These are phyloP conservation scores for Mrakia hoshinonis DNA, from an alignment of 768 basidiomycete genomes.

Conservation along the genomic window DNA sequence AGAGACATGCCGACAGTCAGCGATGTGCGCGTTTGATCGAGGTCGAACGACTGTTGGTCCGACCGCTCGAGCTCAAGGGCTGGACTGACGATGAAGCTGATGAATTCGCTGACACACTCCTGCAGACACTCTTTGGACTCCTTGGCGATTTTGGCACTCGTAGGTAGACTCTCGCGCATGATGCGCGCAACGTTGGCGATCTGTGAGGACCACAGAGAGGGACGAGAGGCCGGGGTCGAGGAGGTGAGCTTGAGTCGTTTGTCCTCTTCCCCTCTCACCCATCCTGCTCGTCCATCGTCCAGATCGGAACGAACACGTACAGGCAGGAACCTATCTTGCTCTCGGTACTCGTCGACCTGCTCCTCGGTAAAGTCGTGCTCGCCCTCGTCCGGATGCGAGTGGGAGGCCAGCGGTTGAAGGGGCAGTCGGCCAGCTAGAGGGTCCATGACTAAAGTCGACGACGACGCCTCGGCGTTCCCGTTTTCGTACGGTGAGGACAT, in stretches of 20 bases:
- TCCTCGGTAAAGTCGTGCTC: conserved; percentile 70
- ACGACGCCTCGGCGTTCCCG: too few relatives aligned
- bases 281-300: background rate
- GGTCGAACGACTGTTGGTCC: background rate
- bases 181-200: conserved; percentile 97
- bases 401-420: background rate
- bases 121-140: conserved; percentile 98
- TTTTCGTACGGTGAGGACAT: too few relatives aligned
- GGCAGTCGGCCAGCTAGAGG: background rate
- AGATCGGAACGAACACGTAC: conserved; percentile 44
- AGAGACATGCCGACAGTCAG: background rate
- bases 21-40: background rate
- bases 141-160: conserved; percentile 90
- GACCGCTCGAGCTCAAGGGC: background rate
- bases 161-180: conserved; percentile 85
- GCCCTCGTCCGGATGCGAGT: background rate
- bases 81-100: conserved; percentile 66
- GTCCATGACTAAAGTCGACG: too few relatives aligned
- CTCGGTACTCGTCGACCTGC: conserved; percentile 86
- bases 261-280: background rate
- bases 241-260: background rate
- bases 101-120: conserved; percentile 79
- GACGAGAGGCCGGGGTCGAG: background rate
- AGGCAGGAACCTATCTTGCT: conserved; percentile 91
- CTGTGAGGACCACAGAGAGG: conserved; percentile 43